Base-by-base conservation (phyloP, 2,329 filamentous ascomycete genomes). In the Sporothrix pallida region DNA sequence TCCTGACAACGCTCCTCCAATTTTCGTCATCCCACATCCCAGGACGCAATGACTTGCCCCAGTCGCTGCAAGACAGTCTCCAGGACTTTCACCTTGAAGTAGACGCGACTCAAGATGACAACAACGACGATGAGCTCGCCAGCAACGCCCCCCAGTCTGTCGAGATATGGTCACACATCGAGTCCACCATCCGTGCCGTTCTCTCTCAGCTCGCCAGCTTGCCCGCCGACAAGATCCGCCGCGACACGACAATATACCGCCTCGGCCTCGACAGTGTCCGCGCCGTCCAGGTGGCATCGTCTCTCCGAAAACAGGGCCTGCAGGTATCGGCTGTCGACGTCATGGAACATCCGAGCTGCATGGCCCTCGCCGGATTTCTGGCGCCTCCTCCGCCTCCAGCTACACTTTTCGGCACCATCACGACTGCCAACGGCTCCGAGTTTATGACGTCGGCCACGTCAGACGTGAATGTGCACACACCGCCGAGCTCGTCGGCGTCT, bases 261-360 rank as follows among this genome's bases (percentile, higher is more conserved):
- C 87, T 97, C n/a, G 95, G 95, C 0, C 84, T 98, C 3, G 95
- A 98, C 81, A 98, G 95, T 79, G 96, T 98, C 78, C 95, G 92
- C 75, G 93, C 94, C 0, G 87, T 91, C 5, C 94, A 97, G 78
- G 85, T 97, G 10, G 93, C 94, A 0, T 86, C 89, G 1, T 83
- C 86, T 37, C 83, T 98, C 17, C 89, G 91, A 20, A 87, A 85
- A 54, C 78, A 86, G 20, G 90, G 90, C 0, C 83, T 90, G 54
- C 78, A 80, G 0, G 81, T 94, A 0, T 89, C 89, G 1, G 90
- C 92, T 0, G 87, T 89, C 1, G 93, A 97, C 80, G 89, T 98
- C 15, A 87, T 98, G 72, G 90, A 92, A 78, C 85, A 85, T 73
- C 85, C 86, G 0, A 88, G 81, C 67, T 85, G 82, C 76, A n/a